Evolutionary conservation across 1,284 basidiomycete species (phyloP), one percentile per base, ranked within the genome.

Genomic region (Leccinum pachyderme): DNA sequence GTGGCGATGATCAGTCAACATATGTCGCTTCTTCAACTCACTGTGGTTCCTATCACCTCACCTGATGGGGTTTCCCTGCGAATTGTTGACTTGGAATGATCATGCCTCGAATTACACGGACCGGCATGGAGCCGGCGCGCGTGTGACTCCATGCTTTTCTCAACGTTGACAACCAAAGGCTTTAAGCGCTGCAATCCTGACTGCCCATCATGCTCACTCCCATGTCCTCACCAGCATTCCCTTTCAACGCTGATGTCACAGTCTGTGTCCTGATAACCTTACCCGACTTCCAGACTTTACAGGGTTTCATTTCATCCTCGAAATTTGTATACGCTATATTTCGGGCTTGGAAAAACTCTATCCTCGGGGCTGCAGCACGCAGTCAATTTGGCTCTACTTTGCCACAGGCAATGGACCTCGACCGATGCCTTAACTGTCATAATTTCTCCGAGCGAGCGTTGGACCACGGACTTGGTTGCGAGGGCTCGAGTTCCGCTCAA

Each of bases 271-370:
- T 76, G 11, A 63, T 52, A 18, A 57, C 51, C 27, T 18, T 71
- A 7, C 66, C 66, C n/a, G 63, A 71, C 55, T 72, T 74, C 39
- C 32, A 53, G 8, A 66, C 66, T 7, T 58, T 75, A 33, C 53
- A 56, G 12, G 58, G 62, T 9, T 58, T 62, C 37, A 66, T 75
- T 48, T 64, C 62, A 11, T 58, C 67, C 18, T 72, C 68, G 18
- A 75, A 72, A 54, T 48, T 50, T 9, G 56, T 72, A 55, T 66
- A 76, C 50, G 50, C 58, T 18, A 58, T 70, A 53, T 77, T 72
- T 55, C 60, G 64, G 44, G 54, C 50, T 5, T 72, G 68, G 28
- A 68, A 73, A 24, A 67, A 62, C 33, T 72, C 71, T 5, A 72
- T 73, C 32, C 45, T 71, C 5, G 59, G 63, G 9, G 62, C 71